Evolutionary conservation across 1,284 basidiomycete genomes (phyloP).

Genomic region (Trametes polyzona): DNA sequence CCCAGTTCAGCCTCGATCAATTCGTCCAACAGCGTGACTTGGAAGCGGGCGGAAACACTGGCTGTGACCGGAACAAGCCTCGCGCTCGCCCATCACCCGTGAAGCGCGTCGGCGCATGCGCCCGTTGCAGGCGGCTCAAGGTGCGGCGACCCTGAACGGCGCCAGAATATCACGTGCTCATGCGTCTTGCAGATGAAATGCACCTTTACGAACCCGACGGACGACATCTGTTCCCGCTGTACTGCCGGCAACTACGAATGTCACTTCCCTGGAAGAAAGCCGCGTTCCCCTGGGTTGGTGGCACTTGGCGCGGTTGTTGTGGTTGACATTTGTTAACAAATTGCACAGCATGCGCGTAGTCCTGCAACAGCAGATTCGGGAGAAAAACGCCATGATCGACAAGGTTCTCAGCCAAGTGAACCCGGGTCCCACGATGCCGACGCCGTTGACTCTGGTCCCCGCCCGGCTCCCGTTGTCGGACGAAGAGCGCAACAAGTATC

Average conservation of each 20-base stretch:
- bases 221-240: conserved; percentile 34
- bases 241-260: conserved; percentile 36
- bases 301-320: background rate
- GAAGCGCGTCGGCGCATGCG: conserved; percentile 35
- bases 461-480: conserved; percentile 30
- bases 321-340: background rate
- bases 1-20: conserved; percentile 17
- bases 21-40: conserved; percentile 8
- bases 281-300: conserved; percentile 39
- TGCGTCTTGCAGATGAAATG: conserved; percentile 45
- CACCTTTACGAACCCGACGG: conserved; percentile 32
- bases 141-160: too few species aligned
- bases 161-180: too few species aligned
- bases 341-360: conserved; percentile 35
- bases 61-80: conserved; percentile 20
- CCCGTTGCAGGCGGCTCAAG: conserved; percentile 39
- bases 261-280: conserved; percentile 40
- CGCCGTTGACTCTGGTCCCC: conserved; percentile 36
- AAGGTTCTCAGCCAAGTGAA: conserved; percentile 35
- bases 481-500: conserved; percentile 33
- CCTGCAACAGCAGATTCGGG: conserved; percentile 37
- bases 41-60: conserved; percentile 11
- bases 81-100: conserved; percentile 13
- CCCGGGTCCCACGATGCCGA: conserved; percentile 32
- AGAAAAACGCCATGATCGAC: conserved; percentile 40